Conservation (phyloP, 345 rosid genomes). For the Brassica nigra region DNA sequence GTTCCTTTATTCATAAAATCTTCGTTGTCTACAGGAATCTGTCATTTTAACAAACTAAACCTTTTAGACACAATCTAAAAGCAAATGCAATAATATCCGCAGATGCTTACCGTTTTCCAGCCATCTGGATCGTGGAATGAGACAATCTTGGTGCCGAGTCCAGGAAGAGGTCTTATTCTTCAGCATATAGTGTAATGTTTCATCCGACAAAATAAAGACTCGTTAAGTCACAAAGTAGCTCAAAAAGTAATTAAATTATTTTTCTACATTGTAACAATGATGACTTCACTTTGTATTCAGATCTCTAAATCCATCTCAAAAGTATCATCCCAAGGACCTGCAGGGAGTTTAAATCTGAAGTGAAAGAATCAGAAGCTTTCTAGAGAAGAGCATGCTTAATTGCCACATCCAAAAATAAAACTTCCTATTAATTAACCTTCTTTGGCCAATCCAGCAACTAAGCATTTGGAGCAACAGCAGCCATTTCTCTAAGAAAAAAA, state of each 20-base stretch:
- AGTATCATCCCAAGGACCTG: constrained; percentile 72
- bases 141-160: constrained; percentile 82
- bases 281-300: constrained; percentile 69
- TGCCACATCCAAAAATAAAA: too few relatives aligned
- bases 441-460: constrained; percentile 84
- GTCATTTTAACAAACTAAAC: constrained; percentile 22
- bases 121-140: constrained; percentile 91
- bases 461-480: constrained; percentile 51
- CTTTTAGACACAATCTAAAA: background rate
- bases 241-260: background rate
- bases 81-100: background rate
- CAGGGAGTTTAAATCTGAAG: background rate
- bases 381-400: background rate
- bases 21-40: constrained; percentile 91
- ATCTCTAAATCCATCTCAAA: constrained; percentile 62
- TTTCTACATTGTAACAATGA: background rate
- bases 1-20: constrained; percentile 89
- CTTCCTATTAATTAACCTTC: constrained; percentile 33
- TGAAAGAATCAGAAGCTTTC: background rate
- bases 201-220: constrained; percentile 3
- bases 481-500: constrained; percentile 41
- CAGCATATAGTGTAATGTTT: constrained; percentile 76
- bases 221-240: background rate
- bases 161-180: constrained; percentile 90
- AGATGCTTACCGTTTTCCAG: constrained; percentile 70